Evolutionary conservation across 352 stramenopile genomes (phyloP).

Genomic region (Phytophthora vignae): DNA sequence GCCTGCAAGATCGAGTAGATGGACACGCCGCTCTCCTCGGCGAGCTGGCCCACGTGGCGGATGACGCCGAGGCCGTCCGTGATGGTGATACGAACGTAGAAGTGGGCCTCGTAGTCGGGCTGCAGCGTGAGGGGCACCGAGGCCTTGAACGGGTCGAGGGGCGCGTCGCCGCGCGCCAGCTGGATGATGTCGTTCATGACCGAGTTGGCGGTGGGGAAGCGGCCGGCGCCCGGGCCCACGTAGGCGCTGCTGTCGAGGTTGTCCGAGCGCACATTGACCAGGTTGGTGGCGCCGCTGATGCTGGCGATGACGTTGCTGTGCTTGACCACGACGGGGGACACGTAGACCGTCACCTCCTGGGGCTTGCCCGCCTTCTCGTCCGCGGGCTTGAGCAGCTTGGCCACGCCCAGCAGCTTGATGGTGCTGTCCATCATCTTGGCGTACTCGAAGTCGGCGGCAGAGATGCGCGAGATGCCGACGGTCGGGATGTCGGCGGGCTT

Average conservation of each 20-base stretch:
- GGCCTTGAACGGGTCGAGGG: conserved; percentile 89
- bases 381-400: conserved; percentile 79
- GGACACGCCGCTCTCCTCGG: conserved; percentile 94
- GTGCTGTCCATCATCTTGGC: conserved; percentile 95
- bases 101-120: conserved; percentile 92
- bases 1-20: conserved; percentile 98
- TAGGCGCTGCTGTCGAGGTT: conserved; percentile 94
- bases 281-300: conserved; percentile 91
- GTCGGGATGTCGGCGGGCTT: conserved; percentile 90
- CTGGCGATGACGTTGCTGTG: conserved; percentile 90
- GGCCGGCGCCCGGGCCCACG: conserved; percentile 93
- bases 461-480: conserved; percentile 94
- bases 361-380: conserved; percentile 73
- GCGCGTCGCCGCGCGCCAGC: conserved; percentile 86
- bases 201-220: conserved; percentile 96
- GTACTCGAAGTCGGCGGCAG: conserved; percentile 95
- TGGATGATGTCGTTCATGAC: conserved; percentile 96
- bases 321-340: conserved; percentile 94
- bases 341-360: conserved; percentile 92
- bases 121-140: conserved; percentile 72
- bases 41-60: conserved; percentile 93
- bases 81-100: conserved; percentile 97
- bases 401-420: conserved; percentile 96
- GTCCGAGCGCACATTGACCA: conserved; percentile 89
- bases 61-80: conserved; percentile 95